These are phyloP conservation scores for Solanum medicagineum DNA, from an alignment of 257 asterid species.

Conservation along the genomic window DNA sequence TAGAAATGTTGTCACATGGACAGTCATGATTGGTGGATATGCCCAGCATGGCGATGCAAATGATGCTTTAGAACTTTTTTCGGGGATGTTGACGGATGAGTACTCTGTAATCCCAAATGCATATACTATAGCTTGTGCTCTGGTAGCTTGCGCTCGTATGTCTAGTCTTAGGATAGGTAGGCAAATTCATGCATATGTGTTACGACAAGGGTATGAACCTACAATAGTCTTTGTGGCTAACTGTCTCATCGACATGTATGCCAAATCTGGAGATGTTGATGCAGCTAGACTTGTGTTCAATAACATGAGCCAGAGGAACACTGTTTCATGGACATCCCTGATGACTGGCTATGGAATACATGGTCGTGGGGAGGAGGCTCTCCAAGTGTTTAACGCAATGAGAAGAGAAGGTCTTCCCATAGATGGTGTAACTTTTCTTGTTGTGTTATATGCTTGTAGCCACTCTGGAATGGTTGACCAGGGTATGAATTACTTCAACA, in stretches of 20 bases:
- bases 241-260: conserved; percentile 86
- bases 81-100: conserved; percentile 40
- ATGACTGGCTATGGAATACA: conserved; percentile 93
- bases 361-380: conserved; percentile 73
- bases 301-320: conserved; percentile 42
- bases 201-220: conserved; percentile 47
- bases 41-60: conserved; percentile 83
- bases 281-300: conserved; percentile 62
- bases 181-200: conserved; percentile 60
- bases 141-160: conserved; percentile 78
- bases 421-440: conserved; percentile 77
- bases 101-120: conserved; percentile 49
- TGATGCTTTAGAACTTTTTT: conserved; percentile 55
- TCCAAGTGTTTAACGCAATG: conserved; percentile 51
- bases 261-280: conserved; percentile 79
- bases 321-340: conserved; percentile 74
- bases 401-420: conserved; percentile 26
- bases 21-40: conserved; percentile 79
- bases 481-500: conserved; percentile 60
- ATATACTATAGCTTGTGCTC: conserved; percentile 62
- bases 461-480: conserved; percentile 77
- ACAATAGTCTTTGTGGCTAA: conserved; percentile 61
- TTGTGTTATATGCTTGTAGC: conserved; percentile 81
- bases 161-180: conserved; percentile 56
- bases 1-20: conserved; percentile 87